phyloP scores from a whole-genome alignment of 108 stramenopile genomes.

The Conticribra weissflogii region DNA sequence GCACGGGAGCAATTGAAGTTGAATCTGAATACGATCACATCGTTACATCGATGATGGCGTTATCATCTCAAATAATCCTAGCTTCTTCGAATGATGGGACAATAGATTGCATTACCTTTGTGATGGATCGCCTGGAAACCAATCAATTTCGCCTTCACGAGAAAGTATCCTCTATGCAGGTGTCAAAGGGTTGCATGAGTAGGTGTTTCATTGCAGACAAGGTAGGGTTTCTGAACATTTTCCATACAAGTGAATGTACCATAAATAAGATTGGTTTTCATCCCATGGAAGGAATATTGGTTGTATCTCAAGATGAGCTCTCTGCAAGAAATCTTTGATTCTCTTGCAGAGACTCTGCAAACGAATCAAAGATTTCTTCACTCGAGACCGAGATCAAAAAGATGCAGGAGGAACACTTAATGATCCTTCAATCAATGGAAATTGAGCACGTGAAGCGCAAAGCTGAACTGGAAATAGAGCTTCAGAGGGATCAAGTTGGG shows the following conservation, averaged over 20 bases:
- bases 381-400: background rate
- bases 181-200: background rate
- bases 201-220: background rate
- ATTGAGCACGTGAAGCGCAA: background rate
- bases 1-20: background rate
- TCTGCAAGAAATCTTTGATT: too few species aligned
- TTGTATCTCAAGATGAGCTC: conserved; percentile 5
- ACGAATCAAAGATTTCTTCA: background rate
- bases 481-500: background rate
- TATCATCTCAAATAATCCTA: background rate
- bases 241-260: background rate
- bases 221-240: background rate
- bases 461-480: background rate
- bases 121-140: background rate
- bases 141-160: background rate
- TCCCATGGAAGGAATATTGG: conserved; percentile 7
- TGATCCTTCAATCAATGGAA: background rate
- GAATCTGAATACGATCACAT: background rate
- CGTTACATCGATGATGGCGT: background rate
- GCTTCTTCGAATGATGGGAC: background rate
- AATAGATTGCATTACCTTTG: background rate
- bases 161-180: background rate
- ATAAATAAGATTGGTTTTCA: background rate
- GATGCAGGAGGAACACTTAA: background rate
- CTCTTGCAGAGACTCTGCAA: background rate